Base-by-base conservation (phyloP, 805 yeast genomes). In the Yamadazyma paraphyllophila region DNA sequence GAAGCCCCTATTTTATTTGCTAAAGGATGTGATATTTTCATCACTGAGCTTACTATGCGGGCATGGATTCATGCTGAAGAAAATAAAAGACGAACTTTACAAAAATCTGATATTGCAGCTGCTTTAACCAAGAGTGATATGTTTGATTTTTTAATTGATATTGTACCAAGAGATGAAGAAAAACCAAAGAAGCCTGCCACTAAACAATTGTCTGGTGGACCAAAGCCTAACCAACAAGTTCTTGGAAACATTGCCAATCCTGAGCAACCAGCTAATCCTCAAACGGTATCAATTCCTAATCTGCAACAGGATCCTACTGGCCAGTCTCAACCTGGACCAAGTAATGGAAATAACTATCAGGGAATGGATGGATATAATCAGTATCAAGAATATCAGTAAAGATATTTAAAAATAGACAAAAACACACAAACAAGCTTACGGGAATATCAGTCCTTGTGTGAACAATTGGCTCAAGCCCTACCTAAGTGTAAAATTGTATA, bases 31-130 rank as follows among this genome's bases (percentile, higher is more conserved):
- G 99, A 94, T 62, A 83, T 94, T 30, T 94, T 94, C 66, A 92
- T 94, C 55, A 91, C 99, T 0, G 99, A 94, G 63, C 72, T 94
- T 45, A 91, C 99, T 11, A 91, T 94, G 97, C 76, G 99, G 47
- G 97, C 99, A 7, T 94, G 99, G 99, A 89, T 94, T 50, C 97
- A 91, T 58, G 97, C 98, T 2, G 98, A 94, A 65, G 97, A 89
- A 59, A 88, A 88, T 69, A 94, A 94, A 62, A 78, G 99, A 54
- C 71, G 99, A 49, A 94, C 99, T 4, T 70, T 94, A 48, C 99
- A 94, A 63, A 87, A 90, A 59, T 82, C 89, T 1, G 99, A 94
- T 61, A 90, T 94, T 51, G 96, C 97, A 2, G 94, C 94, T 13
- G 99, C 99, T 1, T 71, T 95, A 46, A 94, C 90, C 53, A 89